Conservation (phyloP, 1,139 yeast genomes). For the Suhomyces anneliseae region DNA sequence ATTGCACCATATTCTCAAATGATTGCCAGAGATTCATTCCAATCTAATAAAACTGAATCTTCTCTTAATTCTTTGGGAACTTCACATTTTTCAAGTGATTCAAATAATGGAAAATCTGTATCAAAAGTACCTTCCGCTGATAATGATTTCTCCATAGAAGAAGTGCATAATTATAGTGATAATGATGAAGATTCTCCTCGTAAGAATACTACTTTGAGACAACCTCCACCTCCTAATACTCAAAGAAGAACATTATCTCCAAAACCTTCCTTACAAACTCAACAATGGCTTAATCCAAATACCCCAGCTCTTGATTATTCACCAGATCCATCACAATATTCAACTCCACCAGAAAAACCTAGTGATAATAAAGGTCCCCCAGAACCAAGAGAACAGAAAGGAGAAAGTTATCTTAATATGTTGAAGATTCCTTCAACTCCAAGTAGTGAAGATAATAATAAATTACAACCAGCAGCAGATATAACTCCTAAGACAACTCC, state of each 20-base stretch:
- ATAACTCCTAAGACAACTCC: conserved; percentile 17
- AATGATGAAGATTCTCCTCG: conserved; percentile 25
- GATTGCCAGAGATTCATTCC: conserved; percentile 16
- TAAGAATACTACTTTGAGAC: conserved; percentile 11
- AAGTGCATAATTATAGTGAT: conserved; percentile 40
- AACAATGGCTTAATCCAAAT: conserved; percentile 7
- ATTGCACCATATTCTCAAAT: conserved; percentile 10
- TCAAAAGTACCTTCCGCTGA: conserved; percentile 10
- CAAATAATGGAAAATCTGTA: conserved; percentile 4
- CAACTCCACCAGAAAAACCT: conserved; percentile 8
- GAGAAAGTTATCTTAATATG: conserved; percentile 21
- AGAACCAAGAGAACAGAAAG: conserved; percentile 9
- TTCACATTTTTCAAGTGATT: conserved; percentile 17
- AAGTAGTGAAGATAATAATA: conserved; percentile 1
- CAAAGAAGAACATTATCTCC: conserved; percentile 10
- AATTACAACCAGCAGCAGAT: conserved; percentile 26
- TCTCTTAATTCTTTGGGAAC: conserved; percentile 15
- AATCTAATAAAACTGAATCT: conserved; percentile 18
- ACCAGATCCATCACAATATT: conserved; percentile 4
- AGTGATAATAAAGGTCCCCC: not conserved
- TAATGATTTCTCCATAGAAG: conserved; percentile 42
- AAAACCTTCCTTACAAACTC: conserved; percentile 1
- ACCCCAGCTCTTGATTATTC: not conserved
- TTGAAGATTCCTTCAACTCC: conserved; percentile 12
- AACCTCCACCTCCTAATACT: not conserved